phyloP scores from a whole-genome alignment of 768 basidiomycete species.

The Rossbeevera mucosa region DNA sequence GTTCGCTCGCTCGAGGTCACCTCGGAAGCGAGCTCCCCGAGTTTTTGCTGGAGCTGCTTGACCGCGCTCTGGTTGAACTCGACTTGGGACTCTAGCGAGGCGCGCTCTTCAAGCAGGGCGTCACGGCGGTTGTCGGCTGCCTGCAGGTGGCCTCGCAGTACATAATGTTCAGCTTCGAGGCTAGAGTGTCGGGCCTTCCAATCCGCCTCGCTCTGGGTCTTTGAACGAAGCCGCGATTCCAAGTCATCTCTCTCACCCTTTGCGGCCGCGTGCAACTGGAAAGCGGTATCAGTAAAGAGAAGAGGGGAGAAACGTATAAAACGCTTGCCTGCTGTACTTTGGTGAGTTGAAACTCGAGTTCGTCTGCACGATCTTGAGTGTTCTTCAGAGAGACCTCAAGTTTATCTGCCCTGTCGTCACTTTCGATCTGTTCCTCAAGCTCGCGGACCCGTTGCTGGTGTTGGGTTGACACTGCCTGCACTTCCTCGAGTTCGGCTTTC shows the following conservation, averaged over 20 bases:
- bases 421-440: slow-evolving; percentile 77
- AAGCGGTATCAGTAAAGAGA: background rate
- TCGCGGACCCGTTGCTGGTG: slow-evolving; percentile 60
- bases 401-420: slow-evolving; percentile 74
- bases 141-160: slow-evolving; percentile 40
- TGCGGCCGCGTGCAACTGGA: slow-evolving; percentile 51
- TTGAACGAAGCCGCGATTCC: slow-evolving; percentile 41
- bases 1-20: slow-evolving; percentile 50
- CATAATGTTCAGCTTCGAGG: slow-evolving; percentile 39
- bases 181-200: slow-evolving; percentile 46
- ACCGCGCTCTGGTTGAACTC: slow-evolving; percentile 43
- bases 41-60: slow-evolving; percentile 54
- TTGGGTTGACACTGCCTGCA: slow-evolving; percentile 50
- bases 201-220: slow-evolving; percentile 41
- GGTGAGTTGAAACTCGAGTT: slow-evolving; percentile 77
- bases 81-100: slow-evolving; percentile 45
- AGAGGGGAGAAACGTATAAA: background rate
- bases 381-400: slow-evolving; percentile 71
- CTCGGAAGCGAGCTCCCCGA: slow-evolving; percentile 51
- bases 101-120: slow-evolving; percentile 44
- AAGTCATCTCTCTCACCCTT: slow-evolving; percentile 61
- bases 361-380: slow-evolving; percentile 76
- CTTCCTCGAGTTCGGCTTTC: slow-evolving; percentile 49
- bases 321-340: slow-evolving; percentile 72
- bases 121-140: slow-evolving; percentile 45